These are phyloP conservation scores for Coprinopsis sp. DNA, from an alignment of 768 basidiomycete genomes.

Conservation along the genomic window DNA sequence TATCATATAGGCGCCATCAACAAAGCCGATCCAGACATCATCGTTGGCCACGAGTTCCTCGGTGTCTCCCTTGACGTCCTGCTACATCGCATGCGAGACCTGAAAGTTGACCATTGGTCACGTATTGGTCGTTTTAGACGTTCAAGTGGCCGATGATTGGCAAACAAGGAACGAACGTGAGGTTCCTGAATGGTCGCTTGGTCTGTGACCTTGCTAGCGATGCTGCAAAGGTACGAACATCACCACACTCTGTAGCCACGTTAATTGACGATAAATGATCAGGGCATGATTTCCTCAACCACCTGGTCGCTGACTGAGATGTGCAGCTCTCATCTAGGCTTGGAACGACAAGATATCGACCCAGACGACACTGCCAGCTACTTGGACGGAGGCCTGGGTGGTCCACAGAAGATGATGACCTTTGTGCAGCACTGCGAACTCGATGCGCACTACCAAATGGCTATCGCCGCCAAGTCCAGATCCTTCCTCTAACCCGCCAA, in stretches of 20 bases:
- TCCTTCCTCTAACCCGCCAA: constrained; percentile 87
- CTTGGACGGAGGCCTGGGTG: constrained; percentile 77
- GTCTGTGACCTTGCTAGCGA: constrained; percentile 93
- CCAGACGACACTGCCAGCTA: constrained; percentile 91
- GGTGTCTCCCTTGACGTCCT: constrained; percentile 88
- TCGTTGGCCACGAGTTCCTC: constrained; percentile 92
- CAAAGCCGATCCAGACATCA: constrained; percentile 88
- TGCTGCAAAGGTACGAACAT: constrained; percentile 71
- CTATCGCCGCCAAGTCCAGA: constrained; percentile 92
- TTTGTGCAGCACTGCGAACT: constrained; percentile 94
- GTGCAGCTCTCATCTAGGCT: constrained; percentile 85
- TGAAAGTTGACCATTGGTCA: constrained; percentile 92
- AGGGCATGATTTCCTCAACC: constrained; percentile 96
- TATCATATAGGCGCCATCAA: constrained; percentile 56
- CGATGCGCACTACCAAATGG: constrained; percentile 97
- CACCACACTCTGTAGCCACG: background rate
- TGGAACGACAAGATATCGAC: constrained; percentile 89
- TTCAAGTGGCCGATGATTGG: constrained; percentile 79
- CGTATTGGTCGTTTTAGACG: constrained; percentile 87
- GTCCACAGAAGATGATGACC: constrained; percentile 73
- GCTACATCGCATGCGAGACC: constrained; percentile 84
- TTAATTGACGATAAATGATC: background rate
- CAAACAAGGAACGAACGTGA: constrained; percentile 78
- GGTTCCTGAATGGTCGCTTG: constrained; percentile 78
- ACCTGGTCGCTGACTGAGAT: constrained; percentile 99